Percentiles rank a stretch among this genome's conserved stretches.
Conservation (phyloP, 805 yeast genomes). For the Candida krabiensis region DNA sequence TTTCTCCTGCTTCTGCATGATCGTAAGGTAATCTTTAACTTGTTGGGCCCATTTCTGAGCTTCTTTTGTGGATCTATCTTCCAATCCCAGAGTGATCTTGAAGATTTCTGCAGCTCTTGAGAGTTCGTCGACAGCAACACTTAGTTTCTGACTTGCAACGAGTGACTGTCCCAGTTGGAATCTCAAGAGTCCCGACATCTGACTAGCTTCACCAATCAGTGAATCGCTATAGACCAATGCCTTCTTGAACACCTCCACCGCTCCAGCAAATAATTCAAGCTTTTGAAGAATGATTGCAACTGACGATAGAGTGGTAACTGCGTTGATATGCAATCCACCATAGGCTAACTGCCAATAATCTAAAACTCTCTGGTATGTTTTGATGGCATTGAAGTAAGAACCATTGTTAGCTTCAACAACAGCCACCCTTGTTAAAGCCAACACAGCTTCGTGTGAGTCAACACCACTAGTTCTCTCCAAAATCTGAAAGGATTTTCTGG, state of each 20-base stretch:
- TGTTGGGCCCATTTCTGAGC: conserved; percentile 63
- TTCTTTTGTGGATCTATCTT: conserved; percentile 66
- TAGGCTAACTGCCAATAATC: conserved; percentile 57
- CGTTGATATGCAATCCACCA: conserved; percentile 69
- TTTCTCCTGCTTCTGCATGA: conserved; percentile 44
- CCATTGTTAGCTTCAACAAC: conserved; percentile 63
- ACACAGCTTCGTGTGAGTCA: conserved; percentile 75
- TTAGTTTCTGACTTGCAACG: conserved; percentile 50
- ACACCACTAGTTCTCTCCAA: conserved; percentile 80
- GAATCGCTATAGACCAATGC: conserved; percentile 52
- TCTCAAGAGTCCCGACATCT: conserved; percentile 61
- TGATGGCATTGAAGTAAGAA: conserved; percentile 59
- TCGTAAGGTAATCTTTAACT: conserved; percentile 49
- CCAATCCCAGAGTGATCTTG: conserved; percentile 60
- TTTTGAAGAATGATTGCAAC: conserved; percentile 60
- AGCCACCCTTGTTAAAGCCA: conserved; percentile 74
- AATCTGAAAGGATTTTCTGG: conserved; percentile 68
- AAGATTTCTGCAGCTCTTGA: conserved; percentile 58
- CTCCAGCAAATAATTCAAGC: conserved; percentile 44
- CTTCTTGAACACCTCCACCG: conserved; percentile 52
- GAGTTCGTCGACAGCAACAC: conserved; percentile 57
- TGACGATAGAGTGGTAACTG: conserved; percentile 61
- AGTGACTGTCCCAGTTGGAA: conserved; percentile 69
- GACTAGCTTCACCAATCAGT: conserved; percentile 58
- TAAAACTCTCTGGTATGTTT: conserved; percentile 60